Conservation (phyloP, 164 flowering plant genomes). For the Berberis vulgaris region DNA sequence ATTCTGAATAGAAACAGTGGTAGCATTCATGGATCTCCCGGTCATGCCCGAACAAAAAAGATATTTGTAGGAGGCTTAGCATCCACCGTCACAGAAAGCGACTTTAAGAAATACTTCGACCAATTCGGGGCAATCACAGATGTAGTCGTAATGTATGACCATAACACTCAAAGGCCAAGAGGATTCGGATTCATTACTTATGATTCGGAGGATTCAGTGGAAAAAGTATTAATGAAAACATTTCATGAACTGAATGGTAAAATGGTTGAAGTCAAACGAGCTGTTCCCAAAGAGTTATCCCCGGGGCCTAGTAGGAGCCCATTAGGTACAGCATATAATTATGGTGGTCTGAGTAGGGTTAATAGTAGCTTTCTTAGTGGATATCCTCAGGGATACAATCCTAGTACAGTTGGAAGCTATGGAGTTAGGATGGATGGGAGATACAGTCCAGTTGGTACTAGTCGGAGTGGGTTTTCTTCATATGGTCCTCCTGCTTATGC, state of each 20-base stretch:
- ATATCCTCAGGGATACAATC: constrained; percentile 50
- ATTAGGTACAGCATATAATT: constrained; percentile 31
- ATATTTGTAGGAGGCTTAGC: constrained; percentile 92
- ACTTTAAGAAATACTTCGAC: constrained; percentile 79
- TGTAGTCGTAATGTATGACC: constrained; percentile 94
- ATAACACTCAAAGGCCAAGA: constrained; percentile 86
- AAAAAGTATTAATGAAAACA: constrained; percentile 56
- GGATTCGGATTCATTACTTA: constrained; percentile 90
- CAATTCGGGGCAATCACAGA: constrained; percentile 82
- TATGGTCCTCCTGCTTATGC: constrained; percentile 43
- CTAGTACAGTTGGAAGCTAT: constrained; percentile 41
- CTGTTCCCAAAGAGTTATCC: constrained; percentile 78
- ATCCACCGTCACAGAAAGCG: constrained; percentile 75
- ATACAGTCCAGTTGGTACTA: constrained; percentile 51
- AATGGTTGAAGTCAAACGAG: constrained; percentile 89
- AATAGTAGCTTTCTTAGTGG: constrained; percentile 46
- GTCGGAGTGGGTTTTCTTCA: constrained; percentile 55
- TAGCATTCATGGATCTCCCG: constrained; percentile 60
- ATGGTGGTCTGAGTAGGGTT: constrained; percentile 40
- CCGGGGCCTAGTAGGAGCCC: constrained; percentile 58
- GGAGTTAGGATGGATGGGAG: constrained; percentile 68
- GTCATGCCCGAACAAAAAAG: constrained; percentile 67
- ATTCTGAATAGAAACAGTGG: constrained; percentile 33
- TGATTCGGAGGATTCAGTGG: constrained; percentile 87
- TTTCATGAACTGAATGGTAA: constrained; percentile 86